Evolutionary conservation across 768 basidiomycete species (phyloP).

Genomic region (Trichaptum fuscoviolaceum): DNA sequence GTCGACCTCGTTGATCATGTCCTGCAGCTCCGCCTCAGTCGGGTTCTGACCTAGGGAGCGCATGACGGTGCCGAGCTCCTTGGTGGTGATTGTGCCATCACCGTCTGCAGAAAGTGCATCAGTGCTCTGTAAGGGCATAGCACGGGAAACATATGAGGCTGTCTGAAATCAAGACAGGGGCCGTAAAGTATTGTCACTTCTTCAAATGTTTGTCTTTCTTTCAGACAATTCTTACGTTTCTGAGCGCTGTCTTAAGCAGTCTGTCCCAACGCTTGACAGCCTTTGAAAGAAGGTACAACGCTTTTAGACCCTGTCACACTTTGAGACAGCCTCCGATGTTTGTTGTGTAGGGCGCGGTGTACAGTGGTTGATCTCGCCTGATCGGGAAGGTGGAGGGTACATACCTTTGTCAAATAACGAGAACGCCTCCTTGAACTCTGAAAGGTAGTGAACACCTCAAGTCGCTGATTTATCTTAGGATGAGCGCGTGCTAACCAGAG

Average conservation of each 20-base stretch:
- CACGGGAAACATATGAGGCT: too few species aligned
- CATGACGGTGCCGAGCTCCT: conserved; percentile 91
- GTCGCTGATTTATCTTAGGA: neutral
- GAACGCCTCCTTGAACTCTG: conserved; percentile 99
- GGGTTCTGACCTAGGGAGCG: conserved; percentile 90
- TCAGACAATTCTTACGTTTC: too few species aligned
- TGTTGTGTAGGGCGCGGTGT: neutral
- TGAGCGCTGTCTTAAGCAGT: too few species aligned
- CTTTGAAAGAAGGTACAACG: too few species aligned
- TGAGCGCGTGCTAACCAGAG: conserved; percentile 52
- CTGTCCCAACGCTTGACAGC: too few species aligned
- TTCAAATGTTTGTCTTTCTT: too few species aligned
- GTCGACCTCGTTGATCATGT: conserved; percentile 95
- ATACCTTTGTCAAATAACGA: conserved; percentile 94
- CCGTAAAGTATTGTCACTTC: too few species aligned
- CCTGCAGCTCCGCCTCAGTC: conserved; percentile 85
- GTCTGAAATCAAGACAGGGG: too few species aligned
- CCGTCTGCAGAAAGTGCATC: conserved; percentile 49
- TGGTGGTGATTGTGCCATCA: conserved; percentile 89
- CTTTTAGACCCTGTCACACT: too few species aligned
- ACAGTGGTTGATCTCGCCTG: neutral
- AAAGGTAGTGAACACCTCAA: conserved; percentile 10
- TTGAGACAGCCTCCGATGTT: too few species aligned
- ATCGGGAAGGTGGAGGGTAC: conserved; percentile 18
- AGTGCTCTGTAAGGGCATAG: too few species aligned